These are phyloP conservation scores for Daldinia vernicosa DNA, from an alignment of 495 filamentous ascomycete species.

Conservation along the genomic window DNA sequence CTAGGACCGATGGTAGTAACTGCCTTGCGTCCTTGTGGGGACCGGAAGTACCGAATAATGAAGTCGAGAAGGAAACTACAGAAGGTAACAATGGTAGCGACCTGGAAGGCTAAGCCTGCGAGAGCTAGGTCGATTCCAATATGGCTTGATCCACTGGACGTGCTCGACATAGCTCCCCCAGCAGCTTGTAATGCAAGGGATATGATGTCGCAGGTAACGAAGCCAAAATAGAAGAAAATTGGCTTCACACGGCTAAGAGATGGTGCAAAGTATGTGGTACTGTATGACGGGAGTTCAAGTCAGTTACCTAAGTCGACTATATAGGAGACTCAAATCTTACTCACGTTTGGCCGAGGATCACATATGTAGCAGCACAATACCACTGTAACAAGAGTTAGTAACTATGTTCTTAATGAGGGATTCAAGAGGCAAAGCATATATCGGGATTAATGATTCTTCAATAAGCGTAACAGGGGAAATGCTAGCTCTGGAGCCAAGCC, in stretches of 20 bases:
- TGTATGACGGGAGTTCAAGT: background rate
- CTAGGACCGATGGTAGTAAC: background rate
- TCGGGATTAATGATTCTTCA: no score
- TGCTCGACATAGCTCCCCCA: background rate
- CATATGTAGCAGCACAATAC: background rate
- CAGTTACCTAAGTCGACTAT: background rate
- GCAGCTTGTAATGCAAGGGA: background rate
- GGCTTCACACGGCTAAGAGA: background rate
- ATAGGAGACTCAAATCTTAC: background rate
- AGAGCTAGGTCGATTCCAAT: background rate
- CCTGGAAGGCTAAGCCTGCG: background rate
- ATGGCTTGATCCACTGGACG: background rate
- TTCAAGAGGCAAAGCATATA: no score
- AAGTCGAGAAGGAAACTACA: background rate
- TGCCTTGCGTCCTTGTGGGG: background rate
- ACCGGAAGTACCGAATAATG: background rate
- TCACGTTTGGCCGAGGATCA: constrained; percentile 1
- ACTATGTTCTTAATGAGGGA: no score
- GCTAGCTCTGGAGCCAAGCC: no score
- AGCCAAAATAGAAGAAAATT: background rate
- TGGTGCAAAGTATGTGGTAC: background rate
- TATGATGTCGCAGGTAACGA: background rate
- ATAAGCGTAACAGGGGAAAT: no score
- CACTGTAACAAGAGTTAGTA: background rate
- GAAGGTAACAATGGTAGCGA: background rate